phyloP scores from a whole-genome alignment of 2,329 filamentous ascomycete species.

The Phialocephala sp. region DNA sequence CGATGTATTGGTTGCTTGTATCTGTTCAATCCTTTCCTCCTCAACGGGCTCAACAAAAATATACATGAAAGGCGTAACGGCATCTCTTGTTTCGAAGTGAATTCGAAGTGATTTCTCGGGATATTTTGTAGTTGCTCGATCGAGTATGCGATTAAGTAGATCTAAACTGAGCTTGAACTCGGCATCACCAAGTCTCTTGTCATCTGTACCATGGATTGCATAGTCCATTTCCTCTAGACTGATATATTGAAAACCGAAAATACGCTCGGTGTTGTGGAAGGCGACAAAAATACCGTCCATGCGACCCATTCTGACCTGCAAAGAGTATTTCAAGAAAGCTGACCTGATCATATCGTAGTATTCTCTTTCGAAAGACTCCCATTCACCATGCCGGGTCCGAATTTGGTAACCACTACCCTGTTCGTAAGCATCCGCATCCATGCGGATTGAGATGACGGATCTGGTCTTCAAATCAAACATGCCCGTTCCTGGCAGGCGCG shows the following conservation, averaged over 20 bases:
- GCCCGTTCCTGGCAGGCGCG: slow-evolving; percentile 83
- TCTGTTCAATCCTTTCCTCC: slow-evolving; percentile 70
- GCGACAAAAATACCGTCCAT: slow-evolving; percentile 99
- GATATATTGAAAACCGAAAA: slow-evolving; percentile 98
- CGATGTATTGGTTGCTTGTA: slow-evolving; percentile 72
- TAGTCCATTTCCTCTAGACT: slow-evolving; percentile 84
- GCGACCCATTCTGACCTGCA: slow-evolving; percentile 94
- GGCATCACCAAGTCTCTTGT: slow-evolving; percentile 72
- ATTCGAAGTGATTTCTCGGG: slow-evolving; percentile 79
- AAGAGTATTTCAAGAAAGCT: slow-evolving; percentile 93
- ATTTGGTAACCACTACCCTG: slow-evolving; percentile 88
- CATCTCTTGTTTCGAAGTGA: slow-evolving; percentile 77
- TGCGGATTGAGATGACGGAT: slow-evolving; percentile 88
- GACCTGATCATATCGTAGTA: slow-evolving; percentile 96
- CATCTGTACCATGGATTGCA: slow-evolving; percentile 79
- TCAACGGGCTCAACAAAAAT: slow-evolving; percentile 88
- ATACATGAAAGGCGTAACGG: slow-evolving; percentile 71
- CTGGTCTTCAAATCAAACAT: slow-evolving; percentile 98
- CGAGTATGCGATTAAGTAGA: slow-evolving; percentile 78
- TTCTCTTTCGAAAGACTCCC: slow-evolving; percentile 92
- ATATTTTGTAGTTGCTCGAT: slow-evolving; percentile 76
- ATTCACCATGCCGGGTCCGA: slow-evolving; percentile 73
- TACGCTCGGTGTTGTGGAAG: slow-evolving; percentile 91
- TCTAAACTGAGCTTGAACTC: slow-evolving; percentile 86
- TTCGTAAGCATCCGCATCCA: slow-evolving; percentile 77